Evolutionary conservation across 225 moss, liverwort and hornwort species (phyloP).

Genomic region (Neckera pumila): DNA sequence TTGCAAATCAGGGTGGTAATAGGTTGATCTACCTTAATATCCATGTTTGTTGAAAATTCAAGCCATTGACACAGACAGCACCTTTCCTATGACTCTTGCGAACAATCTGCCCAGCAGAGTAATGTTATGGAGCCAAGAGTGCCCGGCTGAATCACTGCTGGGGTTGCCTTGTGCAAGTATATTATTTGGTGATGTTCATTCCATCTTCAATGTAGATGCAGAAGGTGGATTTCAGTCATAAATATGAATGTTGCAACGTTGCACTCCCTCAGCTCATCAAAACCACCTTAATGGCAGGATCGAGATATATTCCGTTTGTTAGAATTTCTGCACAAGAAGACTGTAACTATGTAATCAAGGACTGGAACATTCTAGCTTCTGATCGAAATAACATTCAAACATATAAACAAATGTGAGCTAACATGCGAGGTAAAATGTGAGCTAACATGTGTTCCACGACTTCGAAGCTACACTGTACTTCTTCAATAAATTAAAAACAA

Average conservation of each 20-base stretch:
- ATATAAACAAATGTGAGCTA: background rate
- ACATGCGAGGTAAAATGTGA: background rate
- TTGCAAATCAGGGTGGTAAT: too few species aligned
- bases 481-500: too few species aligned
- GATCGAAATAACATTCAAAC: background rate
- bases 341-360: background rate
- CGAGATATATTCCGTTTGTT: background rate
- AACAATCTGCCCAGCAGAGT: background rate
- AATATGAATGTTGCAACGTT: too few species aligned
- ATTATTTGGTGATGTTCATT: too few species aligned
- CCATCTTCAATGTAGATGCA: too few species aligned
- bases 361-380: background rate
- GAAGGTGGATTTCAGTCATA: too few species aligned
- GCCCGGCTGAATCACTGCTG: too few species aligned
- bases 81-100: background rate
- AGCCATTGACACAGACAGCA: background rate
- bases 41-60: background rate
- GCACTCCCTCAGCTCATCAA: too few species aligned
- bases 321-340: background rate
- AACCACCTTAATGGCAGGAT: background rate
- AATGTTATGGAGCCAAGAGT: background rate
- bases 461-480: background rate
- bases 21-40: too few species aligned
- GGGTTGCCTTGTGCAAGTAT: too few species aligned
- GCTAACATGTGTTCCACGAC: background rate